These are phyloP conservation scores for Suhomyces chickasaworum DNA, from an alignment of 1,139 yeast species.

Conservation along the genomic window DNA sequence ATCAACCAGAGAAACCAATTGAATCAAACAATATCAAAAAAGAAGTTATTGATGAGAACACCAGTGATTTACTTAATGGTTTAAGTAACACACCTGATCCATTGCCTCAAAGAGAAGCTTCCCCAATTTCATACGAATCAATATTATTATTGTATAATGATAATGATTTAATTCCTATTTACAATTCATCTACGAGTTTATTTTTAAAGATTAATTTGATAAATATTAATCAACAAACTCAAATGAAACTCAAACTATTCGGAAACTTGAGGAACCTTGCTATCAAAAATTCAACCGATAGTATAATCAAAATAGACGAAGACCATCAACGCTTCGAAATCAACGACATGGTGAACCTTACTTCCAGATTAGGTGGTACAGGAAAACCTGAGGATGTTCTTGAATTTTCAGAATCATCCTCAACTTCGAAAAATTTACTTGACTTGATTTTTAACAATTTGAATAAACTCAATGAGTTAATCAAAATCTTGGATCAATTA, in stretches of 20 bases:
- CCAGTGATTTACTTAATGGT: neutral
- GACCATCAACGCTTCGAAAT: constrained; percentile 32
- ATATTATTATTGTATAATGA: constrained; percentile 37
- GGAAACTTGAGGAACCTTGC: constrained; percentile 36
- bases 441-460: constrained; percentile 33
- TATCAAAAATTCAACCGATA: constrained; percentile 21
- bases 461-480: constrained; percentile 35
- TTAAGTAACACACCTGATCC: neutral
- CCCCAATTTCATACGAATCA: constrained; percentile 27
- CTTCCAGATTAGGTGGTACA: constrained; percentile 21
- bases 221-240: constrained; percentile 25
- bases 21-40: neutral
- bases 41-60: neutral
- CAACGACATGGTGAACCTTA: constrained; percentile 29
- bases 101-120: neutral
- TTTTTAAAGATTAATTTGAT: constrained; percentile 35
- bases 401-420: constrained; percentile 5
- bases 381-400: constrained; percentile 6
- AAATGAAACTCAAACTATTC: constrained; percentile 31
- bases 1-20: neutral
- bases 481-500: constrained; percentile 39
- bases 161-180: constrained; percentile 37
- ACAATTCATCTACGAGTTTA: constrained; percentile 39
- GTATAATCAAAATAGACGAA: constrained; percentile 25
- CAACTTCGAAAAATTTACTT: constrained; percentile 21